These are phyloP conservation scores for Apiotrichum montevideense DNA, from an alignment of 1,284 basidiomycete species.

Conservation along the genomic window DNA sequence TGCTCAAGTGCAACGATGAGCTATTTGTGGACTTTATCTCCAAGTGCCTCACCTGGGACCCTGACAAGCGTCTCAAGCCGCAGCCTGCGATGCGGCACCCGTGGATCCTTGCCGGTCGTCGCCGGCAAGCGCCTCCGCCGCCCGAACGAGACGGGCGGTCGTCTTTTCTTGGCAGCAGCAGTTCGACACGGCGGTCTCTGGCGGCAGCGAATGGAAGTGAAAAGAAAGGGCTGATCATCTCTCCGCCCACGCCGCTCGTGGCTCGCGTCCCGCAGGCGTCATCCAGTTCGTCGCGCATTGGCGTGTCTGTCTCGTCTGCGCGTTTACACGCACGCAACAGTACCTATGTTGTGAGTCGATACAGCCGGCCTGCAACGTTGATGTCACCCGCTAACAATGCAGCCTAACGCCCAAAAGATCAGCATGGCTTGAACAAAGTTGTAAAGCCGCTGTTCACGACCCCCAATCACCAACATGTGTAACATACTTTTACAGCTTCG, in stretches of 20 bases:
- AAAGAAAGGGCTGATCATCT: conserved; percentile 30
- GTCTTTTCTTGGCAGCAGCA: conserved; percentile 6
- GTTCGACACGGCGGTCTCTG: conserved; percentile 5
- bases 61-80: conserved; percentile 90
- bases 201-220: conserved; percentile 9
- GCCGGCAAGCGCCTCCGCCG: conserved; percentile 44
- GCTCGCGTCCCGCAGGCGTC: conserved; percentile 21
- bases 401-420: conserved; percentile 21
- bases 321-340: conserved; percentile 20
- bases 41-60: conserved; percentile 97
- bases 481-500: not conserved
- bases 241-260: conserved; percentile 42
- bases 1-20: conserved; percentile 73
- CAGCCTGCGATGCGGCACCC: conserved; percentile 87
- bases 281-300: conserved; percentile 18
- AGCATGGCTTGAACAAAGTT: conserved; percentile 12
- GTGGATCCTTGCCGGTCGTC: conserved; percentile 62
- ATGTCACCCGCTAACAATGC: not conserved
- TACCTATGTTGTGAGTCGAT: conserved; percentile 18
- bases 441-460: too few relatives aligned
- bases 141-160: conserved; percentile 13
- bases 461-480: not conserved
- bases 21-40: conserved; percentile 65
- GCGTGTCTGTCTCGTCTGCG: conserved; percentile 15
- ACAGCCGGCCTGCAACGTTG: too few relatives aligned